A percentile compares a stretch with the other conserved stretches of the same genome.
These are phyloP conservation scores for Carex scoparia DNA, from an alignment of 176 grass and related monocot species.

Conservation along the genomic window DNA sequence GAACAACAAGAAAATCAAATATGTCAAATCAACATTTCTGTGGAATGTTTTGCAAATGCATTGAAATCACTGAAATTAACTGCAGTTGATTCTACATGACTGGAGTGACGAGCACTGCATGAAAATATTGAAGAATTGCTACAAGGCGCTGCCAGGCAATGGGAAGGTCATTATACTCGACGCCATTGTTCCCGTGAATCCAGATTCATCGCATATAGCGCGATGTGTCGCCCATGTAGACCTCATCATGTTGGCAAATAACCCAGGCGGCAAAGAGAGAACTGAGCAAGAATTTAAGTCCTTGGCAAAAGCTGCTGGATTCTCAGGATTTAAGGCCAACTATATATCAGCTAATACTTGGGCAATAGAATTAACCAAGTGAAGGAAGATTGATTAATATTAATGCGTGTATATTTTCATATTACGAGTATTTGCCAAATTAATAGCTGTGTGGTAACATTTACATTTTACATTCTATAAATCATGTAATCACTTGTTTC, in stretches of 20 bases:
- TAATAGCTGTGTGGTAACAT: neutral
- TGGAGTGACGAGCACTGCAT: conserved; percentile 36
- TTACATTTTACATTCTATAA: neutral
- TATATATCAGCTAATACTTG: conserved; percentile 60
- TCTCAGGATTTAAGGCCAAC: conserved; percentile 31
- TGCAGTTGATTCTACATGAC: conserved; percentile 34
- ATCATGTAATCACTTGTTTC: neutral
- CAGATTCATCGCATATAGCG: conserved; percentile 32
- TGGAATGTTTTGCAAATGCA: neutral
- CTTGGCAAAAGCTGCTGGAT: conserved; percentile 48
- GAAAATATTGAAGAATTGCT: conserved; percentile 31
- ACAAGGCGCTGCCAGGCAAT: conserved; percentile 15
- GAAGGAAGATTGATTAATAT: neutral
- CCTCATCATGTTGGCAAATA: conserved; percentile 89
- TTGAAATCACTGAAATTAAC: neutral
- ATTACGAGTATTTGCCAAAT: neutral
- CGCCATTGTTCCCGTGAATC: conserved; percentile 28
- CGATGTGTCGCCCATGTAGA: conserved; percentile 67
- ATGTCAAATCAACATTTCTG: neutral
- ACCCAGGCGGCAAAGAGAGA: conserved; percentile 81
- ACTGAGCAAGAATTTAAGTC: conserved; percentile 60
- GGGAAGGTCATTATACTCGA: conserved; percentile 33
- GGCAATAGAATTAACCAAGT: conserved; percentile 85
- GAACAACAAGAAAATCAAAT: neutral
- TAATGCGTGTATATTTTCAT: neutral